These are phyloP conservation scores for Microascus cirrosus DNA, from an alignment of 2,329 filamentous ascomycete genomes.

Conservation along the genomic window DNA sequence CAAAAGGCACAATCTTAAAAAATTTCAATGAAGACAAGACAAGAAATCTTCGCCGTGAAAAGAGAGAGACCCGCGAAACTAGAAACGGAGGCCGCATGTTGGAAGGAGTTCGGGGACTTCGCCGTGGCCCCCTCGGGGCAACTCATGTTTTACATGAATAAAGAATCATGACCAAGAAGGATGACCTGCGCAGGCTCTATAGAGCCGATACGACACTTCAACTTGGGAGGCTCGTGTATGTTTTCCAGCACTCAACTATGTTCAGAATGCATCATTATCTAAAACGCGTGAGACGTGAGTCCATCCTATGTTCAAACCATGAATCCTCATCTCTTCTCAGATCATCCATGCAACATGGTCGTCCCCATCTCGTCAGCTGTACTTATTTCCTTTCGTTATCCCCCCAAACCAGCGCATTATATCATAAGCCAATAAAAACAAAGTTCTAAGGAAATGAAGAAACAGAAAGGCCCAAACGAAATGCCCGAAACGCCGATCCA, in stretches of 20 bases:
- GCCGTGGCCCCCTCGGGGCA: background rate
- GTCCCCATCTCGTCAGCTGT: background rate
- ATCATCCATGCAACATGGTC: background rate
- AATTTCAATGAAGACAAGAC: background rate
- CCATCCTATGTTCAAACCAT: background rate
- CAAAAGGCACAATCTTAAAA: conserved; percentile 9
- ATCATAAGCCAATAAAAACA: background rate
- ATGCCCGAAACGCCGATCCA: background rate
- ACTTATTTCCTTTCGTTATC: background rate
- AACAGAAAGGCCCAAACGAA: background rate
- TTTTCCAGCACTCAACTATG: background rate
- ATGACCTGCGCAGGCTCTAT: no score
- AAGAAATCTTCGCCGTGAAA: background rate
- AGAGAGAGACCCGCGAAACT: background rate
- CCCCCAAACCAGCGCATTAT: background rate
- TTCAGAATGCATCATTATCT: background rate
- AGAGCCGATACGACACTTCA: no score
- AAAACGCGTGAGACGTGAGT: background rate
- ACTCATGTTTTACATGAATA: background rate
- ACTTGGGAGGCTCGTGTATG: no score
- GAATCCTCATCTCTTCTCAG: background rate
- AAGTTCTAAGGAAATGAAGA: background rate
- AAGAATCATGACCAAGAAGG: background rate
- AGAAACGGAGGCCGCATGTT: background rate
- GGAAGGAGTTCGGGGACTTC: background rate